Evolutionary conservation across 495 filamentous ascomycete genomes (phyloP), one percentile per base, ranked within the genome.

Genomic region (Ramalina intermedia): DNA sequence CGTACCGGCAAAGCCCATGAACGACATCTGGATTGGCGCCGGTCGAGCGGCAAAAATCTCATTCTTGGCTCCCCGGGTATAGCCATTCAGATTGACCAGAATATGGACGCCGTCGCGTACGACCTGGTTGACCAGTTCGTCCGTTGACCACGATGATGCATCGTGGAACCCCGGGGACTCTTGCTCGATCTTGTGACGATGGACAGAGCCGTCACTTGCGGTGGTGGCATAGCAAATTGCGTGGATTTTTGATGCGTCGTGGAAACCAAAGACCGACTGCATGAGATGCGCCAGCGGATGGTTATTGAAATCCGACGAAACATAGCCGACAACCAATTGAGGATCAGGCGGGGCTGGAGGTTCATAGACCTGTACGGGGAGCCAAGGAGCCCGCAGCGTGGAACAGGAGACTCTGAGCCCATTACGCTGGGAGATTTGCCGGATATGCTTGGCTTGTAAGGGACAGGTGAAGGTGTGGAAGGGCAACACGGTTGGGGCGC

Each of bases 291-390:
- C 91, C 37, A 99, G 72, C 29, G 91, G 91, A 59, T 99, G 91
- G 61, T 99, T 99, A 60, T 99, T 99, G 66, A 99, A 99, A 62
- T 99, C 91, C 0, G 90, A 96, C 2, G 91, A 96, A 26, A 99
- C 81, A 60, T 99, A 99, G 41, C 91, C 91, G 47, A 99, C 81
- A 54, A 84, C 85, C 36, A 99, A 78, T 51, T 82, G 76, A 0
- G 91, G 88, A 26, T 69, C 71, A 11, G 91, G 93, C 7, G 91
- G 90, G 4, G 75, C 60, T 0, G 91, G 91, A 6, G 91, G 91
- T 12, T 78, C 74, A 58, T 84, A 96, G 2, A 96, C 85, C 4
- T 78, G 80, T 35, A 66, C 54, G 13, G 90, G 85, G 43, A 96
- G 74, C 91, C 91, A 99, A 1, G 85, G 75, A 1, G 87, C 76